Base-by-base conservation (phyloP, 1,284 basidiomycete species). In the Ceratobasidium sp. region DNA sequence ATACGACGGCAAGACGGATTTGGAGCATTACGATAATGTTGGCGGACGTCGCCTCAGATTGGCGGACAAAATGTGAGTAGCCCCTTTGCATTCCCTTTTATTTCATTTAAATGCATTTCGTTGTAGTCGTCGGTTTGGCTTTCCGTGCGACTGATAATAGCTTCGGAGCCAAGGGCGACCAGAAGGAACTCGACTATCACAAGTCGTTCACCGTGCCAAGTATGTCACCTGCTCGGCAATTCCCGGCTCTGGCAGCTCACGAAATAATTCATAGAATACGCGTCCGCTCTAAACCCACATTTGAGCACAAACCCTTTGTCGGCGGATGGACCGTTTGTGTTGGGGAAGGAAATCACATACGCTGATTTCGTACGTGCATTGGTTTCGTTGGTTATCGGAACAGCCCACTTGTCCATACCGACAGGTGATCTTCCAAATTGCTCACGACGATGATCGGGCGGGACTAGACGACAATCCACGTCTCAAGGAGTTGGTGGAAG, bases 351-450 rank as follows among this genome's bases (percentile, higher is more conserved):
- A 7, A 65, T 74, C 59, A 74, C 71, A 54, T 74, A 74, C n/a
- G 71, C 71, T 5, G 71, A 74, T 35, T 64, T 74, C 54, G 71
- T 74, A 55, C n/a, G n/a, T 20, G n/a, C n/a, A n/a, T n/a, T n/a
- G n/a, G n/a, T n/a, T n/a, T n/a, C n/a, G n/a, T n/a, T n/a, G n/a
- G n/a, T n/a, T n/a, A n/a, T 23, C 2, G 27, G 5, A 48, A 33
- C 18, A 1, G 20, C 33, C 30, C 14, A 54, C 12, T 30, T 50
- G 18, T 35, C 18, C 46, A 7, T 33, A 50, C 30, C 27, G 3
- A 18, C 23, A 74, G 71, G 71, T 74, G 8, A 74, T 74, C 20
- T 74, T 74, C 60, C 71, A 74, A 30, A 74, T 74, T 27, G 71
- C 71, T 48, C 71, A 74, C 23, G 71, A 74, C 23, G 71, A 74